Base-by-base conservation (phyloP, 2,329 filamentous ascomycete species). In the Domatiomyces globalis region DNA sequence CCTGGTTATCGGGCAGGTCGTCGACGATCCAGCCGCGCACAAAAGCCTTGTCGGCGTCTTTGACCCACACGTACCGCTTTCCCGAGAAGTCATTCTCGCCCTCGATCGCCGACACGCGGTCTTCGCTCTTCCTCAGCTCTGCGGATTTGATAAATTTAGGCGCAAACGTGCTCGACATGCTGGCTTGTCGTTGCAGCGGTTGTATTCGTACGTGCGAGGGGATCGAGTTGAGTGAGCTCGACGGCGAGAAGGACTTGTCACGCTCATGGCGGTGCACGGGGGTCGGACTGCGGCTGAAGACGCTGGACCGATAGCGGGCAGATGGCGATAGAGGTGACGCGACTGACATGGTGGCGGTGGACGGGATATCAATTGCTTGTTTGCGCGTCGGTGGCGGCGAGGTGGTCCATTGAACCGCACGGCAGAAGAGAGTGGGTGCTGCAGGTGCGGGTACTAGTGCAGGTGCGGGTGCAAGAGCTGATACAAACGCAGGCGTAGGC, bases 51-150 rank as follows among this genome's bases (percentile, higher is more conserved):
- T 89, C 79, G 1, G 86, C 76, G 69, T 98, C 89, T 67, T 84
- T 86, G 64, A 98, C 74, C 94, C 92, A 98, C 58, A 98, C 89
- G 73, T 96, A 98, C 72, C 92, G 81, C 72, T 94, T 96, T 52
- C 92, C 94, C 0, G 92, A 98, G 67, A 98, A 96, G 74, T 98
- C 92, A 66, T 95, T 96, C 65, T 95, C 90, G 56, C 92, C 92
- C 69, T 98, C 94, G 54, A 95, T 88, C 17, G 87, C 85, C 18
- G 75, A 72, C 27, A 81, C 73, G 54, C 71, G 67, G 54, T 79
- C 76, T 27, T 73, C 71, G 1, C 71, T 71, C 49, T 73, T 73
- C 59, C 80, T 76, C 67, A 85, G 72, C 58, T 89, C 86, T 58
- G 94, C 88, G 0, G 82, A 80, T 67, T 90, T 92, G 70, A 98